A percentile compares a stretch with the other conserved stretches of the same genome.
These are phyloP conservation scores for Penicillium sp. DNA, from an alignment of 2,329 filamentous ascomycete genomes.

Conservation along the genomic window DNA sequence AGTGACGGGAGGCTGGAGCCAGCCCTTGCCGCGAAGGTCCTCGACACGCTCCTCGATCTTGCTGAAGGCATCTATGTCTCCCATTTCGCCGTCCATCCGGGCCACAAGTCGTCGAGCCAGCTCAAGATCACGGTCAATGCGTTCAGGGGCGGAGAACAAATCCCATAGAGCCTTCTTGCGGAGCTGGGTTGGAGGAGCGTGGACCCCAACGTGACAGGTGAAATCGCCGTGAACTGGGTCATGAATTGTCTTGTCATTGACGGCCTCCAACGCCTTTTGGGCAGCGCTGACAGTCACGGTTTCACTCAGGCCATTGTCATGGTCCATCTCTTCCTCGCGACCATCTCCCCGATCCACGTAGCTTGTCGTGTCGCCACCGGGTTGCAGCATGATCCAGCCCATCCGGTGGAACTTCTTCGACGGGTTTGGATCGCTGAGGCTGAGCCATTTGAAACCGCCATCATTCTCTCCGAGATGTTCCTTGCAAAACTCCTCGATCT, in stretches of 20 bases:
- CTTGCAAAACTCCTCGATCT: constrained; percentile 92
- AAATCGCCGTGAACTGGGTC: constrained; percentile 94
- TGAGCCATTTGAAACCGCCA: constrained; percentile 94
- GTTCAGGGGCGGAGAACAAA: constrained; percentile 90
- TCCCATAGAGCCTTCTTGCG: constrained; percentile 97
- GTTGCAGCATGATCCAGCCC: constrained; percentile 96
- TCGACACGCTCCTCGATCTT: constrained; percentile 89
- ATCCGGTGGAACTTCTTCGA: constrained; percentile 97
- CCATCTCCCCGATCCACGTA: constrained; percentile 74
- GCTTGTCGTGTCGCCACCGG: constrained; percentile 67
- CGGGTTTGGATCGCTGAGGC: constrained; percentile 93
- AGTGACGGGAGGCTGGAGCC: constrained; percentile 69
- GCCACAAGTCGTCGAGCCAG: constrained; percentile 81
- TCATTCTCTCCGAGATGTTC: constrained; percentile 90
- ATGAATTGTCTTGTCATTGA: constrained; percentile 97
- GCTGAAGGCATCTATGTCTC: constrained; percentile 75
- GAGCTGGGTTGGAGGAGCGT: constrained; percentile 83
- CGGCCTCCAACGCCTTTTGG: constrained; percentile 87
- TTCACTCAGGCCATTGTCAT: constrained; percentile 42
- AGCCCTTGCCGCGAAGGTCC: constrained; percentile 75
- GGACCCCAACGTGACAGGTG: constrained; percentile 94
- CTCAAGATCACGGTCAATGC: constrained; percentile 86
- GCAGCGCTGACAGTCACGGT: constrained; percentile 60
- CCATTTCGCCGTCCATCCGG: constrained; percentile 85
- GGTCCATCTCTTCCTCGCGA: constrained; percentile 67